Evolutionary conservation across 345 rosid genomes (phyloP).

Genomic region (Pugionium cornutum): DNA sequence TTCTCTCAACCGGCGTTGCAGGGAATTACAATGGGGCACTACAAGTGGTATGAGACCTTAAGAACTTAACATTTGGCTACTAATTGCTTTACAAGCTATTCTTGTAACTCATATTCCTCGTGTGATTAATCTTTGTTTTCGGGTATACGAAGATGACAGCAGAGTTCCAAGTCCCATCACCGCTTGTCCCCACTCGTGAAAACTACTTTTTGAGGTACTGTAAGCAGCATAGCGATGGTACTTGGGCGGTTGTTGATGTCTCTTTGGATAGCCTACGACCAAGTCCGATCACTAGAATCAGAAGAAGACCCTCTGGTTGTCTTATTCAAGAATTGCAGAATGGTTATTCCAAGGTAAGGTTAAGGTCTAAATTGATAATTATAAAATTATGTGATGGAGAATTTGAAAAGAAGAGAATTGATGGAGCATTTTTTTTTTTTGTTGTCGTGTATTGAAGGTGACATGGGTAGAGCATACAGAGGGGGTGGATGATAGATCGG

Average conservation of each 20-base stretch:
- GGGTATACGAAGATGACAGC: slow-evolving; percentile 71
- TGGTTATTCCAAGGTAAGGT: slow-evolving; percentile 85
- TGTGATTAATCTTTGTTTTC: slow-evolving; percentile 9
- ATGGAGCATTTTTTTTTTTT: background rate
- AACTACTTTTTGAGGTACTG: too few relatives aligned
- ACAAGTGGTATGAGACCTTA: slow-evolving; percentile 69
- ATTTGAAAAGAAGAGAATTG: background rate
- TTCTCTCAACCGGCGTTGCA: too few relatives aligned
- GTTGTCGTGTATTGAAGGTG: slow-evolving; percentile 44
- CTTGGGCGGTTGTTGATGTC: slow-evolving; percentile 96
- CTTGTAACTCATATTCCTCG: background rate
- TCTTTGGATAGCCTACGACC: slow-evolving; percentile 73
- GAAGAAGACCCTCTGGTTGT: slow-evolving; percentile 96
- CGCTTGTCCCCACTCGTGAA: too few relatives aligned
- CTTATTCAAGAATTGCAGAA: slow-evolving; percentile 84
- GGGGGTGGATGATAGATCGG: slow-evolving; percentile 78
- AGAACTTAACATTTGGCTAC: slow-evolving; percentile 10
- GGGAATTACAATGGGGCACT: slow-evolving; percentile 59
- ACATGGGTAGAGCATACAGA: slow-evolving; percentile 80
- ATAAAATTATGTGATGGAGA: background rate
- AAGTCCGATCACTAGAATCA: slow-evolving; percentile 46
- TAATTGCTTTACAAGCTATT: slow-evolving; percentile 24
- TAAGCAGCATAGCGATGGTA: slow-evolving; percentile 43
- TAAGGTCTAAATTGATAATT: background rate
- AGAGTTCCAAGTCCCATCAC: slow-evolving; percentile 44